Percentiles rank a stretch among this genome's conserved stretches.
Evolutionary conservation across 805 yeast genomes (phyloP).

Genomic region (Lipomyces spencermartinsiae): DNA sequence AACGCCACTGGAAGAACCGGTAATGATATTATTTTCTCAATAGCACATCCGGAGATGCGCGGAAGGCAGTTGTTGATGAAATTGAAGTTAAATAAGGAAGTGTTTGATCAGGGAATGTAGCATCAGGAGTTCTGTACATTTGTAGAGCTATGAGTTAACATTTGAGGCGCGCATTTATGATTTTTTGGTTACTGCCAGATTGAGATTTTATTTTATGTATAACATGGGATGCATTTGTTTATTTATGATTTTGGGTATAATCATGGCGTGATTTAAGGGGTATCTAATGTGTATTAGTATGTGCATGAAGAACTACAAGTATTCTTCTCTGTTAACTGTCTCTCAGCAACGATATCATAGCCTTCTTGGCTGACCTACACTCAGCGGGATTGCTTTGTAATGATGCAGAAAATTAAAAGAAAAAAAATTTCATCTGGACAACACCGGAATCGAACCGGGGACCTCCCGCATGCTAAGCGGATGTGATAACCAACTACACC

Average conservation of each 20-base stretch:
- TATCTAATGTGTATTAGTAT: background rate
- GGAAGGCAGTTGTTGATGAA: constrained; percentile 27
- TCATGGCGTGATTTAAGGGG: background rate
- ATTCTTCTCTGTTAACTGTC: background rate
- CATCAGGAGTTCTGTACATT: background rate
- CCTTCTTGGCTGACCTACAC: too few species aligned
- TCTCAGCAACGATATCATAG: too few species aligned
- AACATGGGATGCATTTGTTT: background rate
- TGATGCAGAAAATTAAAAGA: too few species aligned
- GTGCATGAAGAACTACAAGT: background rate
- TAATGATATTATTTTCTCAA: constrained; percentile 20
- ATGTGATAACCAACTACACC: constrained; percentile 43
- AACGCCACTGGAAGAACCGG: constrained; percentile 14
- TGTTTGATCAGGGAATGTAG: constrained; percentile 3
- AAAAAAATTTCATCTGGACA: constrained; percentile 36
- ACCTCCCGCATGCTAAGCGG: constrained; percentile 43
- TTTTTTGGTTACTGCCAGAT: background rate
- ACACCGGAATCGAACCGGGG: constrained; percentile 43
- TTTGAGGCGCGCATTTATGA: background rate
- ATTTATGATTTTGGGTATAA: background rate
- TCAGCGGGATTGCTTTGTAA: too few species aligned
- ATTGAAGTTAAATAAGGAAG: constrained; percentile 20
- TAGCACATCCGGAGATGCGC: constrained; percentile 32
- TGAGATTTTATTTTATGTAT: background rate
- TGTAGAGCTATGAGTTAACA: background rate